Percentiles rank a stretch among this genome's conserved stretches.
Conservation (phyloP, 441 rosid species). For the Melastoma candidum region DNA sequence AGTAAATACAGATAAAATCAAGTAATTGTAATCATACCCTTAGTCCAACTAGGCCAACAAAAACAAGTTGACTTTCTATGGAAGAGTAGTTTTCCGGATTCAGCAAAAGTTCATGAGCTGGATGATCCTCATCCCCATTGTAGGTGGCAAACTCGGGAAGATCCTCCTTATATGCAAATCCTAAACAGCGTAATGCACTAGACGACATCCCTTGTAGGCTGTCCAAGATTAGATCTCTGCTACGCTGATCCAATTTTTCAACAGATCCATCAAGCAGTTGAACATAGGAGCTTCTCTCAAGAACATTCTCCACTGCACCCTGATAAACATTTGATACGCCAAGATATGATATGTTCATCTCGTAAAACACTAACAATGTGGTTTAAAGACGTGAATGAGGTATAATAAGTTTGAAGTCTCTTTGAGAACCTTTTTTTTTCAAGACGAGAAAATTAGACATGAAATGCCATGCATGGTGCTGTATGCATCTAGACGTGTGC, state of each 20-base stretch:
- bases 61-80: conserved; percentile 10
- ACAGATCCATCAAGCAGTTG: conserved; percentile 80
- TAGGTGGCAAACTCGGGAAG: conserved; percentile 61
- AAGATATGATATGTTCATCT: background rate
- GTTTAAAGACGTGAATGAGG: too few species aligned
- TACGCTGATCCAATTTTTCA: conserved; percentile 46
- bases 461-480: too few species aligned
- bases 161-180: conserved; percentile 69
- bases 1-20: background rate
- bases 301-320: conserved; percentile 88
- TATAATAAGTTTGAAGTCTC: too few species aligned
- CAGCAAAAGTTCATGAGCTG: conserved; percentile 9
- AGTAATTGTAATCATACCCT: conserved; percentile 5
- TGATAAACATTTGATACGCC: conserved; percentile 27
- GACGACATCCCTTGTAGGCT: conserved; percentile 66
- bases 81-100: conserved; percentile 8
- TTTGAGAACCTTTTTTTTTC: too few species aligned
- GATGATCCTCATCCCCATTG: conserved; percentile 62
- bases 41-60: conserved; percentile 12
- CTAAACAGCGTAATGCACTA: conserved; percentile 66
- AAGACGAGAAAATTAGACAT: too few species aligned
- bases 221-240: conserved; percentile 43
- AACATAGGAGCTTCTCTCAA: conserved; percentile 68
- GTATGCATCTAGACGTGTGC: too few species aligned
- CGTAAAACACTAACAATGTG: too few species aligned